Percentiles rank a stretch among this genome's conserved stretches.
phyloP scores from a whole-genome alignment of 2,329 filamentous ascomycete genomes.

The Ramichloridium luteum region DNA sequence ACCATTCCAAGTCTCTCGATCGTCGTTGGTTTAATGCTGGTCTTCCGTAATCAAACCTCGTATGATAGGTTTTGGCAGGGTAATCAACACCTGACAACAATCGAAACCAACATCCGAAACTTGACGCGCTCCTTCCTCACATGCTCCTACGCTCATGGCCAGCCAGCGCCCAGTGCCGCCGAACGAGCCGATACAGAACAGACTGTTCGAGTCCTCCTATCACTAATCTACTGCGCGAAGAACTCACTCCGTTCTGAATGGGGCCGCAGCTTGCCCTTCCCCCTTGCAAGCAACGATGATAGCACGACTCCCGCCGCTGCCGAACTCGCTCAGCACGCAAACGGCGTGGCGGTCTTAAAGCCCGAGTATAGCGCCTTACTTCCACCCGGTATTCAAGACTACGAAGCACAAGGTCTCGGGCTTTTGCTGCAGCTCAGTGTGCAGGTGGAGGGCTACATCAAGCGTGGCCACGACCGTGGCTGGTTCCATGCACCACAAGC shows the following conservation, averaged over 20 bases:
- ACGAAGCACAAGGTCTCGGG: constrained; percentile 47
- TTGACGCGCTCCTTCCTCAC: constrained; percentile 45
- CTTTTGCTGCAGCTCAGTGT: constrained; percentile 49
- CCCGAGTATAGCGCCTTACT: constrained; percentile 26
- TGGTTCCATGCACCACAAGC: constrained; percentile 51
- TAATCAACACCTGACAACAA: constrained; percentile 38
- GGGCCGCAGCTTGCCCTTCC: constrained; percentile 32
- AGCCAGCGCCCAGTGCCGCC: constrained; percentile 23
- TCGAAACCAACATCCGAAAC: constrained; percentile 48
- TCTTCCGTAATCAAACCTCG: constrained; percentile 52
- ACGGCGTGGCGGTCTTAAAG: constrained; percentile 19
- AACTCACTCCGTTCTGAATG: constrained; percentile 53
- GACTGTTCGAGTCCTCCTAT: constrained; percentile 46
- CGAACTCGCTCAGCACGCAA: no score
- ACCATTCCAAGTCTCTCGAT: constrained; percentile 54
- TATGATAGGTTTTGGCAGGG: constrained; percentile 52
- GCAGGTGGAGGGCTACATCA: constrained; percentile 49
- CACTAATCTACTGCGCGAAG: constrained; percentile 51
- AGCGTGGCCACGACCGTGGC: constrained; percentile 40
- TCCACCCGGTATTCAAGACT: constrained; percentile 23
- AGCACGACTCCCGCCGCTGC: no score
- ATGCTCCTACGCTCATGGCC: constrained; percentile 27
- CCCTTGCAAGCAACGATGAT: constrained; percentile 21
- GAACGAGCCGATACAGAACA: constrained; percentile 48
- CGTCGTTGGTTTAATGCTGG: constrained; percentile 55